Percentiles rank a stretch among this genome's conserved stretches.
Conservation (phyloP, 257 asterid species). For the Capsicum baccatum region DNA sequence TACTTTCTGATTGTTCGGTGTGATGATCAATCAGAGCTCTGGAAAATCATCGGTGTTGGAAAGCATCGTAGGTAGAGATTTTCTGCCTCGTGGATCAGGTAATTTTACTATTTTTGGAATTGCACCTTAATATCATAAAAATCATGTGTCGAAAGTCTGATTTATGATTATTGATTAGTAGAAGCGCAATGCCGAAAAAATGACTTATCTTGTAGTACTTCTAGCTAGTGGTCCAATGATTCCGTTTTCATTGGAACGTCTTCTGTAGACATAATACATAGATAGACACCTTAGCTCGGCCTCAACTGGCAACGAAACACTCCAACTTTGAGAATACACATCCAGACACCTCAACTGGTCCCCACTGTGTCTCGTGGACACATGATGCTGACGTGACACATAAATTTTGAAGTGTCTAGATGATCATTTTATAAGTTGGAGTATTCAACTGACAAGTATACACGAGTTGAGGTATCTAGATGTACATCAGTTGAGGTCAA, state of each 20-base stretch:
- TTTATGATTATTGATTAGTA: not conserved
- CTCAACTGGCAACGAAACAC: not conserved
- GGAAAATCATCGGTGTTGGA: slow-evolving; percentile 97
- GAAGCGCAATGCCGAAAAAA: not conserved
- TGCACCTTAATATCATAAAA: not conserved
- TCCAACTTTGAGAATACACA: not conserved
- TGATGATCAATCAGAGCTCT: slow-evolving; percentile 66
- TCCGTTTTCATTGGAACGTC: not conserved
- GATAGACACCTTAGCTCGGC: not conserved
- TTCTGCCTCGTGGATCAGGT: slow-evolving; percentile 99
- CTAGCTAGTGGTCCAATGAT: not conserved
- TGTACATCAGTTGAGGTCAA: not conserved
- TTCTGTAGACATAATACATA: not conserved
- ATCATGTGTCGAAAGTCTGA: not conserved
- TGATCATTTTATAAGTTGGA: not conserved
- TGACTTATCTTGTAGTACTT: not conserved
- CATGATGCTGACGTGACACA: not conserved
- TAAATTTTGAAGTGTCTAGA: no score
- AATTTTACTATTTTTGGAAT: slow-evolving; percentile 22
- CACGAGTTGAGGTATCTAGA: not conserved
- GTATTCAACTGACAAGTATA: not conserved
- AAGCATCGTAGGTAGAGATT: slow-evolving; percentile 97
- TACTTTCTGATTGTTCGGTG: slow-evolving; percentile 23
- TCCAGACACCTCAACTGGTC: no score
- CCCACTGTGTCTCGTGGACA: no score